Base-by-base conservation (phyloP, 805 yeast species). In the Isabelozyma gotoi region DNA sequence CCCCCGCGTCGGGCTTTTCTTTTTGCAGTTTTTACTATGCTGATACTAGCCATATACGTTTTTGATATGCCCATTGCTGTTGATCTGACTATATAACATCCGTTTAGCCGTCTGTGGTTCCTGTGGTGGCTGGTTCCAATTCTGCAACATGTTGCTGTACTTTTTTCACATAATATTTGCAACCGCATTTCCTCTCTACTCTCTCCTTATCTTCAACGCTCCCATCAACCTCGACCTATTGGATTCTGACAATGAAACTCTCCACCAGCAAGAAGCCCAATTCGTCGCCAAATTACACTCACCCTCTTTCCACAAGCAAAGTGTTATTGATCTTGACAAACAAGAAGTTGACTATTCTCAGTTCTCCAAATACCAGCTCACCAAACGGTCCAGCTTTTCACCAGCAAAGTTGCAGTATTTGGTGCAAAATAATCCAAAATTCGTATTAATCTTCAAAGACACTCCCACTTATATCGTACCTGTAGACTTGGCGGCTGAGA, bases 391-490 rank as follows among this genome's bases (percentile, higher is more conserved):
- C n/a, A 37, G 18, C n/a, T 47, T 56, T 11, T 42, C 38, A 19
- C 36, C 38, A 4, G 36, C 27, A 11, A 50, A 45, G 32, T 31
- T 54, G 42, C 29, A 41, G 16, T 40, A 49, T 38, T 29, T 56
- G 8, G 14, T 49, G 16, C 14, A 38, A n/a, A 44, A 44, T 10
- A 37, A 44, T 15, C 55, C 53, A 5, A 44, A 42, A 17, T 39
- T 43, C 35, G 45, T 52, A 7, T 40, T 55, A 11, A 5, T 42
- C 8, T 52, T 56, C 43, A 49, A 44, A 29, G 60, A 56, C 41
- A 45, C 57, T 2, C 42, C 44, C 15, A 53, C 59, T 1, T 37
- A 49, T 5, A 40, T 56, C 17, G 51, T 50, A 11, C 58, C 60
- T 4, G 45, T 35, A 21, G 41, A 44, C 12, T 19, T 49, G 5